Percentiles rank a stretch among this genome's conserved stretches.
phyloP scores from a whole-genome alignment of 2,329 filamentous ascomycete genomes.

The Beauveria caledonica region DNA sequence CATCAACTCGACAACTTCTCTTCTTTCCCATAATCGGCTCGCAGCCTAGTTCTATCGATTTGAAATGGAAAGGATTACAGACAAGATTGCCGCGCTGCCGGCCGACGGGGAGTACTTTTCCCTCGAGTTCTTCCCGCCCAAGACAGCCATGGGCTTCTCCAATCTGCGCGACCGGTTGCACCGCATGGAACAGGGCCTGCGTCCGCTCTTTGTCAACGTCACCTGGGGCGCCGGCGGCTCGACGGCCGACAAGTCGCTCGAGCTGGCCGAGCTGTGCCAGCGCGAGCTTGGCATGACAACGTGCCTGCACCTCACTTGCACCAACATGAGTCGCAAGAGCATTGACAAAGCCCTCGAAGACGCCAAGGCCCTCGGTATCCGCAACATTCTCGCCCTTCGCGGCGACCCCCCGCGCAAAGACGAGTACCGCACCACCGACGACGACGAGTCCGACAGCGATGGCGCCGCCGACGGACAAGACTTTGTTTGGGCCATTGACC shows the following conservation, averaged over 20 bases:
- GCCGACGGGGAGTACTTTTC: constrained; percentile 82
- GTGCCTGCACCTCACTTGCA: constrained; percentile 92
- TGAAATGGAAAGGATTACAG: constrained; percentile 77
- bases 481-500: constrained; percentile 81
- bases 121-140: constrained; percentile 98
- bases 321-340: constrained; percentile 84
- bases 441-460: constrained; percentile 46
- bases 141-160: constrained; percentile 89
- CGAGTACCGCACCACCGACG: constrained; percentile 64
- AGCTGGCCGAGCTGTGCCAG: constrained; percentile 92
- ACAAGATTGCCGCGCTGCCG: constrained; percentile 88
- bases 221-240: constrained; percentile 97
- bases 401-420: constrained; percentile 85
- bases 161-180: constrained; percentile 90
- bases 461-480: constrained; percentile 47
- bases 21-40: neutral
- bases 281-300: constrained; percentile 86
- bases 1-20: neutral
- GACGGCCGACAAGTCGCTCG: constrained; percentile 82
- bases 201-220: constrained; percentile 90
- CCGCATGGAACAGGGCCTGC: constrained; percentile 86
- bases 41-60: neutral
- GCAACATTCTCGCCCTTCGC: constrained; percentile 86
- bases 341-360: constrained; percentile 87
- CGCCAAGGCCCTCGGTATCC: constrained; percentile 80